phyloP scores from a whole-genome alignment of 2,329 filamentous ascomycete genomes.

The Penicillium capsulatum region DNA sequence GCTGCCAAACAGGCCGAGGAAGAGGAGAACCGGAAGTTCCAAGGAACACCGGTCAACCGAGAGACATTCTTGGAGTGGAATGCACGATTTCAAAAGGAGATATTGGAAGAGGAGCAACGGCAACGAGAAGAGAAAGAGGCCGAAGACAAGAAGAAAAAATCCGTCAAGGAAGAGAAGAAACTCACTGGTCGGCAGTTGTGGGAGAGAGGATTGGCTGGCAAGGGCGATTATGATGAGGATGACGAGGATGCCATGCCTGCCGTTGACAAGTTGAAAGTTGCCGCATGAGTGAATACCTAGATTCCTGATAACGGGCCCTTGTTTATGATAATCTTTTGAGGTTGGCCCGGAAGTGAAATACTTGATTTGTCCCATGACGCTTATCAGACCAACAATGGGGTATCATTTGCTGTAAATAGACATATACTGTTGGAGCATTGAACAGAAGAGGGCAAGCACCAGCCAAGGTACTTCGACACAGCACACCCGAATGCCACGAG shows the following conservation, averaged over 20 bases:
- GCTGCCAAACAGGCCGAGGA: constrained; percentile 63
- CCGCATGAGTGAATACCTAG: constrained; percentile 42
- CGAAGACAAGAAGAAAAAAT: constrained; percentile 75
- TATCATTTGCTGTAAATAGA: constrained; percentile 3
- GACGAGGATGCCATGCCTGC: constrained; percentile 58
- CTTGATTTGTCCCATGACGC: not conserved
- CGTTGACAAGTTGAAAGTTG: constrained; percentile 69
- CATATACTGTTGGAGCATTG: not conserved
- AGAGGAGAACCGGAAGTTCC: constrained; percentile 95
- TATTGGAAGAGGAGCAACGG: constrained; percentile 65
- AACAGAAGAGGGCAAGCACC: too few relatives aligned
- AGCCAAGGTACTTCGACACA: too few relatives aligned
- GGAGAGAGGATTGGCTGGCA: constrained; percentile 67
- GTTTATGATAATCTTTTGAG: too few relatives aligned
- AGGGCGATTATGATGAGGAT: constrained; percentile 61
- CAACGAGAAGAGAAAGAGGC: constrained; percentile 70
- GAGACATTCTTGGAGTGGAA: constrained; percentile 84
- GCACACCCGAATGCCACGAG: too few relatives aligned
- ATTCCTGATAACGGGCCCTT: constrained; percentile 14
- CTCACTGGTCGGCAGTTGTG: constrained; percentile 72
- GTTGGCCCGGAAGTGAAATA: not conserved
- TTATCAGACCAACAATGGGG: constrained; percentile 1
- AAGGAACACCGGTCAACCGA: constrained; percentile 80
- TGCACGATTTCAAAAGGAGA: constrained; percentile 70
- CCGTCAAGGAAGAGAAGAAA: constrained; percentile 57